Evolutionary conservation across 768 basidiomycete genomes (phyloP).

Genomic region (Russula virescens): DNA sequence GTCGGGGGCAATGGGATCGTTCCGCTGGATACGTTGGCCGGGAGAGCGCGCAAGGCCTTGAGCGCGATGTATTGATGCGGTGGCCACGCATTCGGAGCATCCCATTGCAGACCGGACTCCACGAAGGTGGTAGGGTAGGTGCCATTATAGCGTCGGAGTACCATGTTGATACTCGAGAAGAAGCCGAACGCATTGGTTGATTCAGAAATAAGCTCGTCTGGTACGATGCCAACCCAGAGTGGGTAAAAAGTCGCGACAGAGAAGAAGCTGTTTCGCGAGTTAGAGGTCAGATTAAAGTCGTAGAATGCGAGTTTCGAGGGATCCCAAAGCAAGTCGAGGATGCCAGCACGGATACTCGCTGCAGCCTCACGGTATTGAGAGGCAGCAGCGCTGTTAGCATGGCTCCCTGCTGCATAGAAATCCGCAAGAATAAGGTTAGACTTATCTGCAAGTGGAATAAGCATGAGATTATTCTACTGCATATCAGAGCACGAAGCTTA

Average conservation of each 20-base stretch:
- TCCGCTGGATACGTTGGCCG: slow-evolving; percentile 59
- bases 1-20: slow-evolving; percentile 46
- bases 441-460: slow-evolving; percentile 51
- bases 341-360: slow-evolving; percentile 51
- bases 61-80: slow-evolving; percentile 79
- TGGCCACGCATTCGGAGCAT: slow-evolving; percentile 87
- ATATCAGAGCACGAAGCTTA: slow-evolving; percentile 34
- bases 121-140: slow-evolving; percentile 78
- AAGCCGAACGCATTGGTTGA: slow-evolving; percentile 58
- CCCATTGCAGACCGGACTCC: slow-evolving; percentile 80
- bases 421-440: slow-evolving; percentile 54
- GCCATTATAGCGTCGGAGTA: slow-evolving; percentile 82
- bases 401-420: slow-evolving; percentile 45
- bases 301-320: slow-evolving; percentile 78
- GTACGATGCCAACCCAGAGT: slow-evolving; percentile 82
- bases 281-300: slow-evolving; percentile 76
- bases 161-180: slow-evolving; percentile 72
- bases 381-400: slow-evolving; percentile 36
- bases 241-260: slow-evolving; percentile 79
- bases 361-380: slow-evolving; percentile 53
- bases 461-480: background rate
- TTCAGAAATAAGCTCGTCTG: slow-evolving; percentile 55
- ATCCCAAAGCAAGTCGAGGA: slow-evolving; percentile 89
- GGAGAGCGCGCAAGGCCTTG: slow-evolving; percentile 68
- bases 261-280: slow-evolving; percentile 58